Conservation (phyloP, 805 yeast genomes). For the Nematodospora valgi region DNA sequence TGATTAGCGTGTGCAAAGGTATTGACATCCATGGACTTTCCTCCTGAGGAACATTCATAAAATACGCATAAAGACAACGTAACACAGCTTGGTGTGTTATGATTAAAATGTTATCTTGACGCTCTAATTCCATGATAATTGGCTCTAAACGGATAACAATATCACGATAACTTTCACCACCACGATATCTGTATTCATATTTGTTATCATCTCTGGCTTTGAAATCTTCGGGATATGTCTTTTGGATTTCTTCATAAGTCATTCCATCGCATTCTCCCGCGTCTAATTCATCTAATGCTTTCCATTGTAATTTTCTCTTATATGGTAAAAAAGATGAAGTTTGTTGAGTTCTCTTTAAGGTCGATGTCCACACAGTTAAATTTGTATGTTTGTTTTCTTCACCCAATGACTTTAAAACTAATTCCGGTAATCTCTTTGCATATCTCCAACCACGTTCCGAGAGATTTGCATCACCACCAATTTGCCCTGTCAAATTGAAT, state of each 20-base stretch:
- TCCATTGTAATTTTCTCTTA: slow-evolving; percentile 81
- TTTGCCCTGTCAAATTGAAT: slow-evolving; percentile 88
- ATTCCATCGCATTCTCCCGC: slow-evolving; percentile 98
- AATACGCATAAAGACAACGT: slow-evolving; percentile 94
- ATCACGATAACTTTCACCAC: slow-evolving; percentile 96
- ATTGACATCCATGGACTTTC: slow-evolving; percentile 99
- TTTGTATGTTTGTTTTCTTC: slow-evolving; percentile 47
- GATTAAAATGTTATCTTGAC: slow-evolving; percentile 92
- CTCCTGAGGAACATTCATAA: slow-evolving; percentile 97
- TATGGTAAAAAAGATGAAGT: slow-evolving; percentile 82
- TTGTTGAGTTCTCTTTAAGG: slow-evolving; percentile 86
- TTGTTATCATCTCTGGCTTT: slow-evolving; percentile 94
- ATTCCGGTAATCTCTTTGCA: slow-evolving; percentile 73
- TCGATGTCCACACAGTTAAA: slow-evolving; percentile 94
- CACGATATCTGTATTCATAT: slow-evolving; percentile 92
- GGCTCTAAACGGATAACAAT: slow-evolving; percentile 95
- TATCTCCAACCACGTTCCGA: slow-evolving; percentile 82
- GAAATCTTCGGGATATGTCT: slow-evolving; percentile 87
- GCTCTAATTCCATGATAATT: slow-evolving; percentile 95
- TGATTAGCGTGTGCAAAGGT: slow-evolving; percentile 91
- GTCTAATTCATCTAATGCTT: slow-evolving; percentile 93
- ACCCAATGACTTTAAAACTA: slow-evolving; percentile 65
- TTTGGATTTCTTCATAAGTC: slow-evolving; percentile 91
- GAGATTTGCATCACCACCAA: slow-evolving; percentile 91
- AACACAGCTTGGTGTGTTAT: slow-evolving; percentile 98